These are phyloP conservation scores for Clitocybe nebularis DNA, from an alignment of 1,284 basidiomycete species.

Conservation along the genomic window DNA sequence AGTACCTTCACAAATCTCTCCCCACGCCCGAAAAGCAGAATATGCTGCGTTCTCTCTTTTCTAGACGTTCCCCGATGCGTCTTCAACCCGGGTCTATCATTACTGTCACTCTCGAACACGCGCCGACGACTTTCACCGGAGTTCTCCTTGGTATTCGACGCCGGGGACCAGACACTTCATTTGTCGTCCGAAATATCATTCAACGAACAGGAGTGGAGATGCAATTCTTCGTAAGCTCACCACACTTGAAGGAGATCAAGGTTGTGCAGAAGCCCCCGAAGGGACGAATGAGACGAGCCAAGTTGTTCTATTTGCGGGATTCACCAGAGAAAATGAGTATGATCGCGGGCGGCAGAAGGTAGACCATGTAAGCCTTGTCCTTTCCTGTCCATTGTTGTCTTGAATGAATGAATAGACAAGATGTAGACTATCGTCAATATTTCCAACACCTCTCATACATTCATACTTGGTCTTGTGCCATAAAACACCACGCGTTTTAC, in stretches of 20 bases:
- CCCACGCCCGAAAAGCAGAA: slow-evolving; percentile 64
- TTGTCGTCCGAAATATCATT: slow-evolving; percentile 83
- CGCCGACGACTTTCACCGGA: slow-evolving; percentile 79
- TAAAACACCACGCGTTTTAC: too few relatives aligned
- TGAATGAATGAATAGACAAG: neutral
- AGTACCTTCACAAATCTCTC: slow-evolving; percentile 65
- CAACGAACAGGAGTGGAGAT: slow-evolving; percentile 88
- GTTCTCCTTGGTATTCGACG: slow-evolving; percentile 79
- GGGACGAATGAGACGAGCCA: slow-evolving; percentile 66
- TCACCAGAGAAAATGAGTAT: slow-evolving; percentile 78
- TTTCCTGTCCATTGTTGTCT: neutral
- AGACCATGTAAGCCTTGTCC: slow-evolving; percentile 19
- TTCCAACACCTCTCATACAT: too few relatives aligned
- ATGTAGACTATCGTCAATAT: too few relatives aligned
- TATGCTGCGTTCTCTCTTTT: slow-evolving; percentile 68
- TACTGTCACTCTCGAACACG: slow-evolving; percentile 67
- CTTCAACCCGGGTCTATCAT: slow-evolving; percentile 80
- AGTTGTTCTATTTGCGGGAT: slow-evolving; percentile 75
- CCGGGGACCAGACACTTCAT: slow-evolving; percentile 79
- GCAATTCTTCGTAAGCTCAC: slow-evolving; percentile 82
- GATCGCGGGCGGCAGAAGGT: slow-evolving; percentile 56
- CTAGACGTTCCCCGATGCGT: slow-evolving; percentile 60
- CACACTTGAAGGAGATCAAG: slow-evolving; percentile 83
- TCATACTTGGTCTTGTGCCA: too few relatives aligned
- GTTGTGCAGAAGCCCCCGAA: slow-evolving; percentile 61